Base-by-base conservation (phyloP, 768 basidiomycete species). In the Suillus occidentalis region DNA sequence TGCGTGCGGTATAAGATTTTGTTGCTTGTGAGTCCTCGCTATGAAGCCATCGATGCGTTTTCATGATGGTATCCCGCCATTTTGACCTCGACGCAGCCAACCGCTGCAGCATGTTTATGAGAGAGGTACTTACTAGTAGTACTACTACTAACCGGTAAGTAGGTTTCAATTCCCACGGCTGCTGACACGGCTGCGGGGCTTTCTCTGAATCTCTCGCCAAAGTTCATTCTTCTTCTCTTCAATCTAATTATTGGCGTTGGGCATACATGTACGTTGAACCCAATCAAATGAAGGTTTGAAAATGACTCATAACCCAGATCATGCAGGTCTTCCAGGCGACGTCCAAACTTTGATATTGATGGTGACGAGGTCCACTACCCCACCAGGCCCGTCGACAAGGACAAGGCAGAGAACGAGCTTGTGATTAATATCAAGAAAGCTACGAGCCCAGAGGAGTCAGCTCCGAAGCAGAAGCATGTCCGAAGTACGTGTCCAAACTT, bases 391-490 rank as follows among this genome's bases (percentile, higher is more conserved):
- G 97, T 99, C 31, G 97, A 99, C 81, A 98, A 94, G 82, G 97
- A 99, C 73, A 97, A 95, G 82, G 95, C 95, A 55, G 97, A 99
- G 76, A 85, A 89, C 62, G 97, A 99, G 76, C 87, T 99, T 20
- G 89, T 89, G 20, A 84, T 96, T 40, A 95, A 97, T 74, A 96
- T 99, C 77, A 99, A 99, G 85, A 99, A 99, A 76, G 97, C 97
- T 4, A 98, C 96, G 7, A 95, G 87, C 73, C 82, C 94, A 49
- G 97, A 99, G 60, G 97, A 99, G 81, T 87, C 88, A 36, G 97
- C 97, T 6, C 97, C 97, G 9, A 99, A 99, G 78, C 96, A 98
- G 85, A 99, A 99, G 75, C 97, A 99, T 75, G 97, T 99, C 71
- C 88, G 97, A 76, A 99, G 97, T 98, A 79, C 76, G 90, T 83